A percentile compares a stretch with the other conserved stretches of the same genome.
Evolutionary conservation across 805 yeast species (phyloP).

Genomic region (Saccharomyces jurei): DNA sequence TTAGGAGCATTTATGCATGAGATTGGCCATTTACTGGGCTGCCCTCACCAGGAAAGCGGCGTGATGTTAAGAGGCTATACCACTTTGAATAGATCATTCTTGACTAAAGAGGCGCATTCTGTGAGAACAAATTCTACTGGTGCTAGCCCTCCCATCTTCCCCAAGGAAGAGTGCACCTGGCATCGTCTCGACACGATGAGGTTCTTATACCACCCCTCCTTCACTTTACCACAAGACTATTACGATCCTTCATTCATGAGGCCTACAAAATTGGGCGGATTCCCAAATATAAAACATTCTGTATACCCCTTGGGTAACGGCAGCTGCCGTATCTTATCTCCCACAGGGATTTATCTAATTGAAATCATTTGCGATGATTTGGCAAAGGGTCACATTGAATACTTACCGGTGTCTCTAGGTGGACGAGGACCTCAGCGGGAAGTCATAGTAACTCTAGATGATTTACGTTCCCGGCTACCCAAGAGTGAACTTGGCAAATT

Average conservation of each 20-base stretch:
- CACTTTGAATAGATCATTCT: slow-evolving; percentile 71
- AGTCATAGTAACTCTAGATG: slow-evolving; percentile 41
- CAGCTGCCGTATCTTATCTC: slow-evolving; percentile 40
- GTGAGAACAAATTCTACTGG: slow-evolving; percentile 44
- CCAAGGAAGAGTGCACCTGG: slow-evolving; percentile 77
- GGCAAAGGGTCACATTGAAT: slow-evolving; percentile 51
- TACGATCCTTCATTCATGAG: slow-evolving; percentile 36
- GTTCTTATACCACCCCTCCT: slow-evolving; percentile 74
- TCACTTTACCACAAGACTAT: slow-evolving; percentile 59
- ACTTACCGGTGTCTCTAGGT: slow-evolving; percentile 43
- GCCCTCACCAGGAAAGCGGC: slow-evolving; percentile 87
- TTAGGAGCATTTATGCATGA: slow-evolving; percentile 94
- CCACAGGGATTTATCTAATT: slow-evolving; percentile 63
- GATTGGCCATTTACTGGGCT: slow-evolving; percentile 83
- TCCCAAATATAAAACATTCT: slow-evolving; percentile 30
- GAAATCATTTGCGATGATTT: slow-evolving; percentile 58
- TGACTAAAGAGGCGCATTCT: slow-evolving; percentile 58
- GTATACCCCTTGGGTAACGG: slow-evolving; percentile 41
- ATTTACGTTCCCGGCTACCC: slow-evolving; percentile 33
- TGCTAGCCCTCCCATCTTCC: slow-evolving; percentile 39
- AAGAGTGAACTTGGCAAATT: slow-evolving; percentile 25
- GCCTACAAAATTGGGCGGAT: slow-evolving; percentile 30
- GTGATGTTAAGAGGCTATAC: slow-evolving; percentile 85
- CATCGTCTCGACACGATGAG: slow-evolving; percentile 71
- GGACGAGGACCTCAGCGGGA: slow-evolving; percentile 56